Conservation (phyloP, 345 rosid species). For the Zanthoxylum bungeanum region DNA sequence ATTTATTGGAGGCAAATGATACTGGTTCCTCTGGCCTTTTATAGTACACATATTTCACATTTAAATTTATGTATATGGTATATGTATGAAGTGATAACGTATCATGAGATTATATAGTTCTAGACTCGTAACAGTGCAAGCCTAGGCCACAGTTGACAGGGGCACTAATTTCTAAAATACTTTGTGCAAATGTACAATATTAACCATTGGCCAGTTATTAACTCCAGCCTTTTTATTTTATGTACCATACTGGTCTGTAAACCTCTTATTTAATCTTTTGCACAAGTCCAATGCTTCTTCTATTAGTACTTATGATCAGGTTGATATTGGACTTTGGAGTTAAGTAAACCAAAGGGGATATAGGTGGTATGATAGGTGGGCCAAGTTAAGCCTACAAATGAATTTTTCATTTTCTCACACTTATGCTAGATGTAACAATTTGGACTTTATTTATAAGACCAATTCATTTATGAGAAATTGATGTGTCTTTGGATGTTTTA, state of each 20-base stretch:
- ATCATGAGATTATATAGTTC: background rate
- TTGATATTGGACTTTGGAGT: background rate
- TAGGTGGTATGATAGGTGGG: background rate
- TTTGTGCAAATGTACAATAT: background rate
- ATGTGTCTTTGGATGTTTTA: background rate
- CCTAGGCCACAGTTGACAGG: background rate
- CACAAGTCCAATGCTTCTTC: background rate
- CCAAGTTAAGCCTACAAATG: background rate
- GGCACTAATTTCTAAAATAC: background rate
- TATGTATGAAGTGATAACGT: background rate
- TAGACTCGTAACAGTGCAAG: background rate
- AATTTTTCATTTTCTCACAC: no score
- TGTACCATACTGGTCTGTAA: background rate
- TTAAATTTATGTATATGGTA: background rate
- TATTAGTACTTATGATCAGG: background rate
- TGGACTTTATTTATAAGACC: no score
- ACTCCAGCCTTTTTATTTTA: background rate
- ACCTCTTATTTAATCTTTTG: background rate
- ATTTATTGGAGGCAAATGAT: background rate
- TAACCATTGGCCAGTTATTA: background rate
- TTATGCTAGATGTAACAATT: background rate
- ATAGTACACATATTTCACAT: background rate
- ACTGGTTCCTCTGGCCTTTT: background rate
- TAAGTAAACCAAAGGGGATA: background rate
- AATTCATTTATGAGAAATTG: no score